These are phyloP conservation scores for Candida schatavii DNA, from an alignment of 805 yeast species.

Conservation along the genomic window DNA sequence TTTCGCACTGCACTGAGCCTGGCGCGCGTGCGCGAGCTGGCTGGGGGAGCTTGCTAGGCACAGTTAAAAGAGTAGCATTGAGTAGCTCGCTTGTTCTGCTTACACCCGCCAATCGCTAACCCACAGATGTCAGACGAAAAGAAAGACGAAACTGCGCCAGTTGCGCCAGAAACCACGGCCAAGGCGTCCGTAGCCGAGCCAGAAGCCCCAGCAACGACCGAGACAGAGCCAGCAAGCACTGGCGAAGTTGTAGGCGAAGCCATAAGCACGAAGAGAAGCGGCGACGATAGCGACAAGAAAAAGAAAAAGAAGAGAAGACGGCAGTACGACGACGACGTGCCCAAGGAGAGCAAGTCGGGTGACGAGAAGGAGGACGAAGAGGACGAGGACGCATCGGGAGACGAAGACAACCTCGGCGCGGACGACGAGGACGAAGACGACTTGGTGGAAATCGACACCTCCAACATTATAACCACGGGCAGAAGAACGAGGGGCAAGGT, in stretches of 20 bases:
- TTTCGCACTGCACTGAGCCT: not conserved
- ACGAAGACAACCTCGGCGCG: slow-evolving; percentile 53
- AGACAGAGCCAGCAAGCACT: slow-evolving; percentile 7
- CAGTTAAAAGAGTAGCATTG: no score
- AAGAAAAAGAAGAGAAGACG: slow-evolving; percentile 56
- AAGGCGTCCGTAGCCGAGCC: slow-evolving; percentile 9
- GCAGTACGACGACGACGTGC: slow-evolving; percentile 56
- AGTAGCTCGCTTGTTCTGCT: no score
- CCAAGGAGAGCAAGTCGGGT: slow-evolving; percentile 34
- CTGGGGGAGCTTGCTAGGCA: no score
- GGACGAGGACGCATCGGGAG: slow-evolving; percentile 42
- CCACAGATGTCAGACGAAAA: slow-evolving; percentile 5
- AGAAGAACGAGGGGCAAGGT: slow-evolving; percentile 89
- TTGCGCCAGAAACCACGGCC: no score
- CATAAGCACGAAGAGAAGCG: slow-evolving; percentile 10
- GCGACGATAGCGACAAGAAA: slow-evolving; percentile 21
- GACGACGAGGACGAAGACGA: slow-evolving; percentile 78
- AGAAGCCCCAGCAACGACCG: slow-evolving; percentile 15
- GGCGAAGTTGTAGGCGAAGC: slow-evolving; percentile 4
- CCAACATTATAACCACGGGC: slow-evolving; percentile 81
- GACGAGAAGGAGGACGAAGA: slow-evolving; percentile 50
- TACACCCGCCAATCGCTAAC: no score
- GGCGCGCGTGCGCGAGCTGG: not conserved
- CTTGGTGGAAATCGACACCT: slow-evolving; percentile 71
- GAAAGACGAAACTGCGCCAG: slow-evolving; percentile 2